phyloP scores from a whole-genome alignment of 78 protist species.

The slime mould (Dictyostelium discoideum) region dicty_2.7 NC_007089.4:388001-388500 shows the following conservation, averaged over 20 bases:
- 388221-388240: background rate
- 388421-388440: background rate
- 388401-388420: background rate
- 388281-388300: background rate
- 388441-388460: background rate
- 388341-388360: background rate
- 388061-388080: background rate
- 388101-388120: constrained; percentile 30
- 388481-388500: too few relatives aligned
- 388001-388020: background rate
- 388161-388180: background rate
- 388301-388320: constrained; percentile 40
- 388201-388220: background rate
- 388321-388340: background rate
- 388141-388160: background rate
- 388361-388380: background rate
- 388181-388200: background rate
- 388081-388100: background rate
- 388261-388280: constrained; percentile 2
- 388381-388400: background rate
- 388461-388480: background rate
- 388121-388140: constrained; percentile 51
- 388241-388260: background rate
- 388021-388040: background rate
- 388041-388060: background rate